Conservation (phyloP, 441 rosid genomes). For the Macaranga tanarius region DNA sequence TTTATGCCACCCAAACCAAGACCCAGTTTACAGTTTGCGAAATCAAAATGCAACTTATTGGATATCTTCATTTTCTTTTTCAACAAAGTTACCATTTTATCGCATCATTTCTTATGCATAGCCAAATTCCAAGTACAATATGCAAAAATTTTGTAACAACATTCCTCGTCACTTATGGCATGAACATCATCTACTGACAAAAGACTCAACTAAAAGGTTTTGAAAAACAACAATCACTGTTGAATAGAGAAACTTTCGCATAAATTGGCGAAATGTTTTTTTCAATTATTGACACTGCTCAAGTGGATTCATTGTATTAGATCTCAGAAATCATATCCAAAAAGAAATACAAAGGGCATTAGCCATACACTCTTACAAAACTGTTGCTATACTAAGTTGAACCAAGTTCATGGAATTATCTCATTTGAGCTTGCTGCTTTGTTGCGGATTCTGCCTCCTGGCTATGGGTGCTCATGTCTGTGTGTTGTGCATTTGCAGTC, state of each 20-base stretch:
- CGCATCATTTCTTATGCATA: too few species aligned
- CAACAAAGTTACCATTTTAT: too few species aligned
- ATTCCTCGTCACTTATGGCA: background rate
- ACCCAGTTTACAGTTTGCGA: too few species aligned
- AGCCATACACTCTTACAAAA: background rate
- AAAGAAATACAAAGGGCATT: background rate
- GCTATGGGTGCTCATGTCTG: slow-evolving; percentile 29
- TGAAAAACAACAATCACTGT: background rate
- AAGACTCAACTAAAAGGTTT: too few species aligned
- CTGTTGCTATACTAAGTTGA: background rate
- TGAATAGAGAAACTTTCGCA: background rate
- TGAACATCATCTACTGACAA: background rate
- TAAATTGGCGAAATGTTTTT: background rate
- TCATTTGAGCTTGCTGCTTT: slow-evolving; percentile 35
- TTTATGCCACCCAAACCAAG: too few species aligned
- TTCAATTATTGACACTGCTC: slow-evolving; percentile 11
- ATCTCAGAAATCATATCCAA: background rate
- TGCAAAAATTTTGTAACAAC: background rate
- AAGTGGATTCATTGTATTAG: background rate
- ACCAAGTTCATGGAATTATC: slow-evolving; percentile 19
- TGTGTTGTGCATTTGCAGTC: slow-evolving; percentile 29
- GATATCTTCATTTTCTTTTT: too few species aligned
- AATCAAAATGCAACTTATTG: too few species aligned
- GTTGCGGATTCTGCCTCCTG: slow-evolving; percentile 38
- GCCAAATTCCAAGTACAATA: background rate